Conservation (phyloP, 1,139 yeast species). For the Barnettozyma hawaiiensis region DNA sequence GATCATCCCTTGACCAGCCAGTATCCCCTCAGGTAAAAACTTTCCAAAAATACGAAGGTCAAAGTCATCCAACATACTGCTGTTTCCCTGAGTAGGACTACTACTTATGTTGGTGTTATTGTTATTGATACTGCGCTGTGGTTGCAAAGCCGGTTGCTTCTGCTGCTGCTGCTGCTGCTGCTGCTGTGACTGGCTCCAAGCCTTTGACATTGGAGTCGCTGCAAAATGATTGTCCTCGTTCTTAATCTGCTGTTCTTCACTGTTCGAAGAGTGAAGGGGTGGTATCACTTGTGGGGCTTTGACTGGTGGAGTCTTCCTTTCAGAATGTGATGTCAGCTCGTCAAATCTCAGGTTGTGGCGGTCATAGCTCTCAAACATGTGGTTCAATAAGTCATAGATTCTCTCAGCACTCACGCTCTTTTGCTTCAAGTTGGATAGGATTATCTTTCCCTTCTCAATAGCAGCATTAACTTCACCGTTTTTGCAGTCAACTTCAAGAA, state of each 20-base stretch:
- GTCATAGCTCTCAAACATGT: slow-evolving; percentile 69
- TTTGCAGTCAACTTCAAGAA: slow-evolving; percentile 54
- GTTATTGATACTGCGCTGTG: slow-evolving; percentile 5
- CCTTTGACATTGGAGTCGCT: background rate
- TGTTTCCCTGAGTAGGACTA: slow-evolving; percentile 6
- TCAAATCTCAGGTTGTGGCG: slow-evolving; percentile 44
- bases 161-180: background rate
- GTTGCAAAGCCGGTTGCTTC: too few relatives aligned
- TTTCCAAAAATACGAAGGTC: slow-evolving; percentile 81
- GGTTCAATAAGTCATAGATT: slow-evolving; percentile 67
- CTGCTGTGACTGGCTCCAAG: background rate
- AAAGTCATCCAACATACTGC: slow-evolving; percentile 56
- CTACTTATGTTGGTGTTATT: too few relatives aligned
- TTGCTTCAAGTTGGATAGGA: slow-evolving; percentile 58
- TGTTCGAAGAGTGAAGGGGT: background rate
- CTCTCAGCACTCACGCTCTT: slow-evolving; percentile 67
- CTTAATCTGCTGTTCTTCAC: background rate
- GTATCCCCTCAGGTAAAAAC: slow-evolving; percentile 75
- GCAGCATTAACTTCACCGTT: slow-evolving; percentile 52
- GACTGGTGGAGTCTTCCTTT: background rate
- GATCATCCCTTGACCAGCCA: slow-evolving; percentile 29
- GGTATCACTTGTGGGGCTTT: too few relatives aligned
- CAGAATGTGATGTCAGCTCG: slow-evolving; percentile 6
- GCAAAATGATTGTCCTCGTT: background rate
- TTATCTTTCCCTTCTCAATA: slow-evolving; percentile 68